These are phyloP conservation scores for Epichloe scottii DNA, from an alignment of 2,329 filamentous ascomycete genomes.

Conservation along the genomic window DNA sequence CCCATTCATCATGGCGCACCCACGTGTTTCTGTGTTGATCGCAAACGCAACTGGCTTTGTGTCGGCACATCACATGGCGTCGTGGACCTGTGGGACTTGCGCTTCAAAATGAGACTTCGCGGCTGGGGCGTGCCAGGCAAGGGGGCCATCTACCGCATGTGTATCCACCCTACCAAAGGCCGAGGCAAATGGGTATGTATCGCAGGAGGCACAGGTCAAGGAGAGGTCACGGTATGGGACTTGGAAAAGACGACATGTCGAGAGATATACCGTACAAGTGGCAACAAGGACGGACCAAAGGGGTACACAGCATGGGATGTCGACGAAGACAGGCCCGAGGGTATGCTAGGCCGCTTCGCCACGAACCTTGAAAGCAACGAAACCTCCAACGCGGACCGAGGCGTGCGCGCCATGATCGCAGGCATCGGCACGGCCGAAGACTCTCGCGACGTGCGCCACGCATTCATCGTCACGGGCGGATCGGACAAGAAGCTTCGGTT, in stretches of 20 bases:
- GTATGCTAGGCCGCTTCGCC: constrained; percentile 77
- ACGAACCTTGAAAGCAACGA: constrained; percentile 54
- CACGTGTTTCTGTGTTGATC: constrained; percentile 82
- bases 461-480: constrained; percentile 77
- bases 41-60: constrained; percentile 78
- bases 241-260: constrained; percentile 79
- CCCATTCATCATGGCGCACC: constrained; percentile 85
- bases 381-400: constrained; percentile 43
- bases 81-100: constrained; percentile 86
- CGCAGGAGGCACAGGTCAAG: constrained; percentile 72
- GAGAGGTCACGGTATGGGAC: constrained; percentile 92
- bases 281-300: constrained; percentile 45
- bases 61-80: constrained; percentile 88
- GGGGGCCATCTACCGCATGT: constrained; percentile 65
- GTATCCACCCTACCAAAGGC: constrained; percentile 65
- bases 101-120: constrained; percentile 81
- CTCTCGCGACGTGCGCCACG: constrained; percentile 59
- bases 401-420: constrained; percentile 63
- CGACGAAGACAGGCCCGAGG: constrained; percentile 78
- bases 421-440: constrained; percentile 61
- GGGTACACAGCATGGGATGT: constrained; percentile 77
- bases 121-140: constrained; percentile 80
- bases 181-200: constrained; percentile 79
- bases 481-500: constrained; percentile 86
- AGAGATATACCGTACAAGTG: constrained; percentile 70